A percentile compares a stretch with the other conserved stretches of the same genome.
These are phyloP conservation scores for Cyclotella cryptica DNA, from an alignment of 108 stramenopile species.

Conservation along the genomic window DNA sequence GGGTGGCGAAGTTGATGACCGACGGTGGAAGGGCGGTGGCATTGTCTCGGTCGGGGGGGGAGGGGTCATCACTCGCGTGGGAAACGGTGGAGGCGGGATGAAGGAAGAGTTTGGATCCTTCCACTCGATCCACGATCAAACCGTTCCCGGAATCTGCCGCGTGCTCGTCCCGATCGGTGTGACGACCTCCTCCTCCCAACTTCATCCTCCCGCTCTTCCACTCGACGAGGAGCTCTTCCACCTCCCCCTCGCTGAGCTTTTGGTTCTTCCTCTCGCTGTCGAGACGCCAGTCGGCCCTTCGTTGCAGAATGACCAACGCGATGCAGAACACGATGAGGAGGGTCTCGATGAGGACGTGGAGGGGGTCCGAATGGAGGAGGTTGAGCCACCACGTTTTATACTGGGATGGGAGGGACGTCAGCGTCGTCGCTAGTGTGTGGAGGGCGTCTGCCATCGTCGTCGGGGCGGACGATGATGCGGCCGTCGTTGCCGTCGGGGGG, in stretches of 20 bases:
- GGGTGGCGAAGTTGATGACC: constrained; percentile 91
- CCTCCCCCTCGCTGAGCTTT: constrained; percentile 58
- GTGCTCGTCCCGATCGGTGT: constrained; percentile 5
- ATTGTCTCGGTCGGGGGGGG: no score
- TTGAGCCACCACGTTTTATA: constrained; percentile 89
- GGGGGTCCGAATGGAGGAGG: constrained; percentile 84
- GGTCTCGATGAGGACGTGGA: constrained; percentile 97
- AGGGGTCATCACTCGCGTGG: no score
- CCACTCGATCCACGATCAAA: constrained; percentile 35
- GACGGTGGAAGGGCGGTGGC: constrained; percentile 29
- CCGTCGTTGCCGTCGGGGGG: background rate
- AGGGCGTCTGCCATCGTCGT: background rate
- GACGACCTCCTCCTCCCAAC: constrained; percentile 52
- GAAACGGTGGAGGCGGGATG: constrained; percentile 26
- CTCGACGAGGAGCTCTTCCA: constrained; percentile 88
- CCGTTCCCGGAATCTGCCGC: constrained; percentile 6
- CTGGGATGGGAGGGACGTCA: constrained; percentile 53
- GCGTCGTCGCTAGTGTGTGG: background rate
- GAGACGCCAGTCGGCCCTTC: constrained; percentile 60
- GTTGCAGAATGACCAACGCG: constrained; percentile 73
- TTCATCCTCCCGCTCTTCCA: constrained; percentile 88
- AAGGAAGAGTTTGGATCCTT: constrained; percentile 34
- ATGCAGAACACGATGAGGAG: constrained; percentile 86
- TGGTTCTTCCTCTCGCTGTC: constrained; percentile 46
- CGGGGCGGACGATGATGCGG: background rate